Evolutionary conservation across 257 asterid genomes (phyloP).

Genomic region (Nemophila menziesii): DNA sequence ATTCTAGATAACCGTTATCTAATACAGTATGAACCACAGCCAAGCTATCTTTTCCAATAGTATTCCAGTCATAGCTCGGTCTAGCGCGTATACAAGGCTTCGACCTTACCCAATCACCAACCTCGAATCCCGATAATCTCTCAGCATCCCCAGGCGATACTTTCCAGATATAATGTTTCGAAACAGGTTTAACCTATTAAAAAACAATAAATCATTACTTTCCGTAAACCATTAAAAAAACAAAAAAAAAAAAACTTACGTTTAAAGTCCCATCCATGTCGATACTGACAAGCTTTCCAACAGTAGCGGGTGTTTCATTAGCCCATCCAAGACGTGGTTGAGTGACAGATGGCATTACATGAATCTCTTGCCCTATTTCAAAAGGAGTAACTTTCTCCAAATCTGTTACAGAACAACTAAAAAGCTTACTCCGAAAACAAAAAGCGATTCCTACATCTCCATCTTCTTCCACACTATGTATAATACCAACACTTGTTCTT

Average conservation of each 20-base stretch:
- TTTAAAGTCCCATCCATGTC: constrained; percentile 96
- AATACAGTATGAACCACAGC: constrained; percentile 87
- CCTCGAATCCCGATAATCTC: constrained; percentile 82
- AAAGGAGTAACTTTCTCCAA: constrained; percentile 83
- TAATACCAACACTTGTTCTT: constrained; percentile 69
- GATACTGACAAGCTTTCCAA: constrained; percentile 73
- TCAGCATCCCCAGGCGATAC: constrained; percentile 98
- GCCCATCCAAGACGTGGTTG: constrained; percentile 99
- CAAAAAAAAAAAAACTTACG: constrained; percentile 37
- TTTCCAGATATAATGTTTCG: constrained; percentile 65
- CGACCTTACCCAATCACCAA: constrained; percentile 98
- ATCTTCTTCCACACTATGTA: constrained; percentile 96
- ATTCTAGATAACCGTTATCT: constrained; percentile 83
- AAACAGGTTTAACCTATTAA: constrained; percentile 67
- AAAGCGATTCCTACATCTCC: constrained; percentile 95
- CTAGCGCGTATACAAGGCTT: constrained; percentile 82
- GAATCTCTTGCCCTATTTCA: constrained; percentile 84
- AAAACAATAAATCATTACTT: constrained; percentile 6
- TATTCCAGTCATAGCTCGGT: constrained; percentile 97
- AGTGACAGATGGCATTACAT: constrained; percentile 56
- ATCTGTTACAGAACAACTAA: constrained; percentile 86
- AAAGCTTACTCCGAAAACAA: constrained; percentile 91
- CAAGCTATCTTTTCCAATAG: constrained; percentile 76
- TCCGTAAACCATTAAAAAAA: constrained; percentile 10
- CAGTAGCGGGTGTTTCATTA: constrained; percentile 76